These are phyloP conservation scores for Eucalyptus sp. DNA, from an alignment of 345 rosid species.

Conservation along the genomic window DNA sequence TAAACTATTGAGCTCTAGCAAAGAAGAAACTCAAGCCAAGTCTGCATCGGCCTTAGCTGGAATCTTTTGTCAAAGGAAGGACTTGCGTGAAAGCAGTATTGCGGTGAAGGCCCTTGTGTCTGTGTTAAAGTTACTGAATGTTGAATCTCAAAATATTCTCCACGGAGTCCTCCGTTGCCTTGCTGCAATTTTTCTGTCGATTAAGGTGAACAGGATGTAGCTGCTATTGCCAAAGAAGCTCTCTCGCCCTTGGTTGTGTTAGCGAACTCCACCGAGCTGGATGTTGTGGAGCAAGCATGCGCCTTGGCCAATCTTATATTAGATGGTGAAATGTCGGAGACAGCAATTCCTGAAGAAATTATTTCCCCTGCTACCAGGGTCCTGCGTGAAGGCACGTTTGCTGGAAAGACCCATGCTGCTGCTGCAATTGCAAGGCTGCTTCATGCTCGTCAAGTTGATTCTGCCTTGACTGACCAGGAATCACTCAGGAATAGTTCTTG, in stretches of 20 bases:
- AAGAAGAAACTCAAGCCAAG: slow-evolving; percentile 94
- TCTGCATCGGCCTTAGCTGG: slow-evolving; percentile 95
- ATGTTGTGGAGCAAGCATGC: slow-evolving; percentile 93
- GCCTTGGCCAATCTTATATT: slow-evolving; percentile 94
- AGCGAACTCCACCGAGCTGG: slow-evolving; percentile 69
- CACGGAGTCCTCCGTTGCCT: slow-evolving; percentile 69
- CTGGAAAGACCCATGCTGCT: slow-evolving; percentile 94
- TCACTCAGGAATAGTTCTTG: slow-evolving; percentile 87
- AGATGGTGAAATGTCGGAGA: slow-evolving; percentile 76
- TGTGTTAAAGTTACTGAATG: slow-evolving; percentile 62
- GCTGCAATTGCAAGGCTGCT: slow-evolving; percentile 93
- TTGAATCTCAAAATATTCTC: slow-evolving; percentile 72
- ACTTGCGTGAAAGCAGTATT: slow-evolving; percentile 84
- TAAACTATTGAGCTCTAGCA: slow-evolving; percentile 70
- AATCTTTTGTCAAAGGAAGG: slow-evolving; percentile 70
- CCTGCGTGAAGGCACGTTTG: slow-evolving; percentile 78
- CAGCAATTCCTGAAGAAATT: slow-evolving; percentile 65
- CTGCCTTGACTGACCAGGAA: slow-evolving; percentile 74
- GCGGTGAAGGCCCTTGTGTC: slow-evolving; percentile 72
- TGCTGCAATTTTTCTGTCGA: slow-evolving; percentile 84
- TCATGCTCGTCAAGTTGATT: slow-evolving; percentile 52
- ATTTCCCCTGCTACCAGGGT: slow-evolving; percentile 88
- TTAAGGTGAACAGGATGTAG: slow-evolving; percentile 89
- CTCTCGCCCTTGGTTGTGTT: slow-evolving; percentile 54
- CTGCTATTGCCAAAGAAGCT: slow-evolving; percentile 74